Conservation (phyloP, 2,329 filamentous ascomycete species). For the Pseudogymnoascus sp. region DNA sequence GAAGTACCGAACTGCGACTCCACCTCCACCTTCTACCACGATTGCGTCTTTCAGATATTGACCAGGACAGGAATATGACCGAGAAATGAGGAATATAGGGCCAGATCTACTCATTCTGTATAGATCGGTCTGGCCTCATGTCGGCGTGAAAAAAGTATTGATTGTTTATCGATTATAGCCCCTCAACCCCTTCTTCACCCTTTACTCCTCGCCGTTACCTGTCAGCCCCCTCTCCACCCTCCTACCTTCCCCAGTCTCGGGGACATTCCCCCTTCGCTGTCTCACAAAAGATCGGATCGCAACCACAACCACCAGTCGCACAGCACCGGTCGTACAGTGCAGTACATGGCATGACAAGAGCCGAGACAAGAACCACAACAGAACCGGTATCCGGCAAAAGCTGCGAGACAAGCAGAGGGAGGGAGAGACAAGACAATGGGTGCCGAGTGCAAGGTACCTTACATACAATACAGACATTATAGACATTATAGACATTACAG, state of each 20-base stretch:
- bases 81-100: not conserved
- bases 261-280: not conserved
- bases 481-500: not conserved
- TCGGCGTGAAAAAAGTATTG: not conserved
- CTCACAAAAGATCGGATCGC: not conserved
- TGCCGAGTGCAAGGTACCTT: not conserved
- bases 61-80: not conserved
- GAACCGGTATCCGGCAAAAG: slow-evolving; percentile 1
- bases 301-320: not conserved
- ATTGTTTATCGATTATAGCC: not conserved
- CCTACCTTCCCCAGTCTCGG: not conserved
- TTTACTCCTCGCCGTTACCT: not conserved
- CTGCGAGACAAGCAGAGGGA: not conserved
- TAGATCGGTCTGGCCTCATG: not conserved
- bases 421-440: no score
- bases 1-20: not conserved
- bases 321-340: not conserved
- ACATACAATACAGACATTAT: not conserved
- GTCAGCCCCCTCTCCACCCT: not conserved
- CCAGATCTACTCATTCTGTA: not conserved
- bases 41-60: not conserved
- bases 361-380: not conserved
- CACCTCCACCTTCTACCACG: not conserved
- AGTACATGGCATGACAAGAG: not conserved
- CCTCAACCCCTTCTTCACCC: not conserved